Percentiles rank a stretch among this genome's conserved stretches.
Conservation (phyloP, 805 yeast species). For the Candida taoyuanica region DNA sequence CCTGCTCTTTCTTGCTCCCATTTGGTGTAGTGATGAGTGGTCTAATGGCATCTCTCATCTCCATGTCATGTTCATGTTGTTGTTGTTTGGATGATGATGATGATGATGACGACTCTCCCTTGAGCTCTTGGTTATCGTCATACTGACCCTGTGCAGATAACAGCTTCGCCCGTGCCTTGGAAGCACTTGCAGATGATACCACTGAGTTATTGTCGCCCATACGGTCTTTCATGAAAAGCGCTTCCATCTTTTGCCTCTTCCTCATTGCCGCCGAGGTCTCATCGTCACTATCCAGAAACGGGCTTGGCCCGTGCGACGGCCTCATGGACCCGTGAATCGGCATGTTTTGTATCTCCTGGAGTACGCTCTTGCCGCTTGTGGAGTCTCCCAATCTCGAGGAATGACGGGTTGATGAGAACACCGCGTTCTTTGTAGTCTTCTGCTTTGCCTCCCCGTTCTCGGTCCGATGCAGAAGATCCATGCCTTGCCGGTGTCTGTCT, state of each 20-base stretch:
- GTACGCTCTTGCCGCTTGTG: background rate
- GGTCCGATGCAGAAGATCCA: background rate
- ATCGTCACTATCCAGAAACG: slow-evolving; percentile 18
- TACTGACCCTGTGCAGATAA: background rate
- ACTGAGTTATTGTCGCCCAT: background rate
- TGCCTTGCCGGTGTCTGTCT: too few relatives aligned
- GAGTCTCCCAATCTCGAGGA: slow-evolving; percentile 2
- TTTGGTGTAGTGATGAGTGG: too few relatives aligned
- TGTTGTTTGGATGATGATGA: slow-evolving; percentile 1
- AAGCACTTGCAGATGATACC: slow-evolving; percentile 1
- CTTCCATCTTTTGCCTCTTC: slow-evolving; percentile 16
- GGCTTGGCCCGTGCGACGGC: slow-evolving; percentile 5
- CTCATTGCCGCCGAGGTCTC: background rate
- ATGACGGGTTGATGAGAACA: background rate
- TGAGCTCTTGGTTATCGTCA: background rate
- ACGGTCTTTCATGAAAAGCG: slow-evolving; percentile 17
- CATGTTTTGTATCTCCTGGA: slow-evolving; percentile 7
- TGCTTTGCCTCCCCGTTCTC: slow-evolving; percentile 1
- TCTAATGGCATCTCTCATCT: too few relatives aligned
- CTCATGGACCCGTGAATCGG: background rate
- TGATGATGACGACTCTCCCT: too few relatives aligned
- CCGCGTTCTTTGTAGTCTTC: slow-evolving; percentile 6
- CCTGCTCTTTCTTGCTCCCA: background rate
- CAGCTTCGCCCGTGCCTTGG: slow-evolving; percentile 5
- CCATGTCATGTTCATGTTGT: background rate